Evolutionary conservation across 192 early-diverging fungal species (phyloP), one percentile per base, ranked within the genome.

Genomic region (Coemansia sp.): DNA sequence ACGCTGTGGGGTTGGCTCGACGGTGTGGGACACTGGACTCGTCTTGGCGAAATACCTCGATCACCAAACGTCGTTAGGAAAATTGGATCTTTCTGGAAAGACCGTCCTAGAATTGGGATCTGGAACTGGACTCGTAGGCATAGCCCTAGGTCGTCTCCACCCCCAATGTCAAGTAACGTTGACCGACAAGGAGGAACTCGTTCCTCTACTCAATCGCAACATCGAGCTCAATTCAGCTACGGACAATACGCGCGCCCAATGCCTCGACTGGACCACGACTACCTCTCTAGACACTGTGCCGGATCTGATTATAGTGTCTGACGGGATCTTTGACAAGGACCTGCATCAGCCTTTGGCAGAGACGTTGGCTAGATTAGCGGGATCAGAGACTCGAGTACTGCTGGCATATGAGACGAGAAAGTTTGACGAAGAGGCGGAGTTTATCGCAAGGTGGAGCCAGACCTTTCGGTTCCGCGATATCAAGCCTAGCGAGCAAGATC

Each of bases 1-100:
- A n/a, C 24, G 62, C 8, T 65, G 70, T 44, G 79, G 79, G 3
- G 66, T 81, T 0, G 79, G 79, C 43, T 65, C 74, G 5, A 81
- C 79, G 2, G 68, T 81, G 38, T 81, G 79, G 79, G 79, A 81
- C 50, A 67, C 74, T 1, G 79, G 64, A 0, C 62, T 76, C 3
- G 79, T 81, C 10, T 39, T 76, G 27, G 70, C 79, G 41, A 81
- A 81, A 44, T 81, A 81, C 64, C 29, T 81, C 2, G 79, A 81
- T 20, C 29, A 49, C 41, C 73, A 81, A 41, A 58, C 66, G 2
- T 24, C 29, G 1, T 10, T 62, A 1, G 72, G 72, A 38, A 68
- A 60, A 0, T 36, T 81, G 38, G 66, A 76, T 61, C 71, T 81
- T 0, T 22, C 62, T 1, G 58, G 58, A 11, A 81, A 81, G 34